These are phyloP conservation scores for Colletotrichum brevisporum DNA, from an alignment of 2,329 filamentous ascomycete species.

Conservation along the genomic window DNA sequence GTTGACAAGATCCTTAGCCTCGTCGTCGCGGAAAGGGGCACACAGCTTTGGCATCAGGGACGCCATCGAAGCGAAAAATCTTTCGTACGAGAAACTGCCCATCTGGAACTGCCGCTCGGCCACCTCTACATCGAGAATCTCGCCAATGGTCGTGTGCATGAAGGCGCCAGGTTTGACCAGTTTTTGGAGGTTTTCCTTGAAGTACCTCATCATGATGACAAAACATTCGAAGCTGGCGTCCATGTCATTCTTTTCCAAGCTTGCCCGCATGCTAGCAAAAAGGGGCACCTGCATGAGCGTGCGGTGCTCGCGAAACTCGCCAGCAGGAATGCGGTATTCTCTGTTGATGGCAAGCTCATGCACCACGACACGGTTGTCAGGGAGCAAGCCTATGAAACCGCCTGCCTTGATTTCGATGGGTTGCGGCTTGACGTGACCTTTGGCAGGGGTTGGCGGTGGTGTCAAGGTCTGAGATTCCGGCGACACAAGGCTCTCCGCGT, in stretches of 20 bases:
- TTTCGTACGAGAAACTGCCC: conserved; percentile 84
- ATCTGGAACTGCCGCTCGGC: conserved; percentile 77
- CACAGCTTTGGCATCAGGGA: conserved; percentile 83
- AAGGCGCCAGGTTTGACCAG: conserved; percentile 79
- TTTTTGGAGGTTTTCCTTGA: conserved; percentile 79
- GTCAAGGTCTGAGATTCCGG: conserved; percentile 65
- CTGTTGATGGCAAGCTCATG: conserved; percentile 86
- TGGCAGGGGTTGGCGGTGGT: conserved; percentile 66
- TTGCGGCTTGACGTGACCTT: conserved; percentile 57
- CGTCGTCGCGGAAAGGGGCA: conserved; percentile 83
- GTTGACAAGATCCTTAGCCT: conserved; percentile 78
- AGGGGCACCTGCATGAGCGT: conserved; percentile 62
- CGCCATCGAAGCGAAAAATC: conserved; percentile 83
- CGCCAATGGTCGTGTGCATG: conserved; percentile 81
- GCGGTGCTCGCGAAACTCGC: conserved; percentile 72
- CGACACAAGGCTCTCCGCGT: conserved; percentile 54
- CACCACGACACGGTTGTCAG: conserved; percentile 80
- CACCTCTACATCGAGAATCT: conserved; percentile 80
- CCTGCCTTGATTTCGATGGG: conserved; percentile 50
- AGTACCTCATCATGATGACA: conserved; percentile 77
- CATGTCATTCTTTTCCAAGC: conserved; percentile 75
- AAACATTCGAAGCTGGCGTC: conserved; percentile 78
- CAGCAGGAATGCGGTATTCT: conserved; percentile 79
- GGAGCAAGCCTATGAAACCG: conserved; percentile 70
- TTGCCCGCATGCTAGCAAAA: conserved; percentile 72